Evolutionary conservation across 2,329 filamentous ascomycete genomes (phyloP), one percentile per base, ranked within the genome.

Genomic region (Amauroascus verrucosus): DNA sequence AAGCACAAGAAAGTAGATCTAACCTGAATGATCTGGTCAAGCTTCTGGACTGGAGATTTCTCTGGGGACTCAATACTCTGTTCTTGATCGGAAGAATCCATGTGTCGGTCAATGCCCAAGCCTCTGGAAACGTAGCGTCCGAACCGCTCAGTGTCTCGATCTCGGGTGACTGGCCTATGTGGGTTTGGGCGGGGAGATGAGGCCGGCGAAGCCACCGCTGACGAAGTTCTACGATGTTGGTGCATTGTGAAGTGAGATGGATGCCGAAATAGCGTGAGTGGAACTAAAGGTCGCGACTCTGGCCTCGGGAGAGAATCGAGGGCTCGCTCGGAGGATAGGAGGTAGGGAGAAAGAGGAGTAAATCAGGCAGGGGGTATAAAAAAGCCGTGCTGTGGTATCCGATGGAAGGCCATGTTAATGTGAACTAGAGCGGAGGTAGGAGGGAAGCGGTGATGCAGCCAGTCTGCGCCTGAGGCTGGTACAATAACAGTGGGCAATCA

Each of bases 1-100:
- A 41, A 28, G n/a, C 30, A 40, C 20, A 57, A 63, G 3, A 18
- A 33, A 13, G 24, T 22, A 32, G 35, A 22, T 33, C 72, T 57
- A 74, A 94, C 89, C 79, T 93, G 88, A 63, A 96, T 84, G 64
- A 97, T 93, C 72, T 95, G 89, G 68, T 94, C 93, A 61, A 96
- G 77, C 74, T 93, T 93, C 71, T 79, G 81, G 67, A 85, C 72
- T 4, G 82, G 81, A 60, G 91, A 86, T 62, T 76, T 78, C 52
- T 78, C 81, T 45, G 80, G 79, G 24, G 75, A 69, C 41, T 73
- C 65, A 43, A 68, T 65, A 53, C 69, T 68, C 45, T 70, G 72
- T 28, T 73, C 70, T 58, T 70, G 64, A 47, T 67, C 66, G 14
- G 65, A 56, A 48, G 69, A 60, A 59, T 74, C 73, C 58, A 73